A percentile compares a stretch with the other conserved stretches of the same genome.
Conservation (phyloP, 108 stramenopile genomes). For the Skeletonema menzelii region DNA sequence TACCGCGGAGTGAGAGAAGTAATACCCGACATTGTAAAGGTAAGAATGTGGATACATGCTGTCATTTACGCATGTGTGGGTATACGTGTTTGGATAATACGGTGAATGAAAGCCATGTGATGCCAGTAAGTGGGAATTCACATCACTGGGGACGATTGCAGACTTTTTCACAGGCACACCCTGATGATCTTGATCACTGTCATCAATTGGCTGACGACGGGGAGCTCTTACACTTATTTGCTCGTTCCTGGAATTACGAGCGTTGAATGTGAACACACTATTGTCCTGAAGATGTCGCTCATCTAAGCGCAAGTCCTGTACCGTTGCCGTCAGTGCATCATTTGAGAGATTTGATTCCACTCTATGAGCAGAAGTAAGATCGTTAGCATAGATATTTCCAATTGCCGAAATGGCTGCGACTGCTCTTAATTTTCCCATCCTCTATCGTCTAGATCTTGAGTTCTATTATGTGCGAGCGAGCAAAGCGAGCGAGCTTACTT, state of each 20-base stretch:
- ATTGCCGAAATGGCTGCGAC: neutral
- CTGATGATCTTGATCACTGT: neutral
- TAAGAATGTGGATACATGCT: conserved; percentile 31
- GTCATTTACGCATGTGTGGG: conserved; percentile 30
- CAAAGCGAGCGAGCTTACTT: too few species aligned
- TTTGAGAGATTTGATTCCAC: neutral
- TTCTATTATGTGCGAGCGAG: neutral
- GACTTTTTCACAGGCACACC: neutral
- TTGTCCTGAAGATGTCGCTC: neutral
- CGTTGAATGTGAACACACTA: neutral
- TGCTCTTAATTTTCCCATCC: neutral
- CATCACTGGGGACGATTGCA: neutral
- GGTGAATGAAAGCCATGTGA: conserved; percentile 9
- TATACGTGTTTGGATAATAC: conserved; percentile 28
- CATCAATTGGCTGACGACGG: neutral
- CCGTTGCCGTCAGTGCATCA: neutral
- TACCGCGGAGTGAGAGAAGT: conserved; percentile 29
- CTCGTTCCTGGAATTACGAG: neutral
- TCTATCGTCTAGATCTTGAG: neutral
- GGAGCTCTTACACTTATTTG: neutral
- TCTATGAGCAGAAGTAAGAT: neutral
- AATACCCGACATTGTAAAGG: conserved; percentile 32
- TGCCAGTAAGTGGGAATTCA: neutral
- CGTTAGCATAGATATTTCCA: neutral
- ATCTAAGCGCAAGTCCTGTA: neutral